Conservation (phyloP, 148 eudicot species). For the Cornus controversa region DNA sequence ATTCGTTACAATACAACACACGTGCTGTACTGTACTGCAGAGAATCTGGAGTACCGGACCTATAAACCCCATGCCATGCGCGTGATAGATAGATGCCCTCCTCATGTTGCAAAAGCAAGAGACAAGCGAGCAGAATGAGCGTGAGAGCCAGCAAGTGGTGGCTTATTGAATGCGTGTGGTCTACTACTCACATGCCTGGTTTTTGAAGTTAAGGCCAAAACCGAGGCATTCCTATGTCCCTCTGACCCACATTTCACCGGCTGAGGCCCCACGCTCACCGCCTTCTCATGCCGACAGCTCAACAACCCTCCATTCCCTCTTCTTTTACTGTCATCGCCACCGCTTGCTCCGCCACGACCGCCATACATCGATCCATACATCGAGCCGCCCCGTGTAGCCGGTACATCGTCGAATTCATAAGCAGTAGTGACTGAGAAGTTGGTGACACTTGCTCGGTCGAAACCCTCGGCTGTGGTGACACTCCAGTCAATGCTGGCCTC, state of each 20-base stretch:
- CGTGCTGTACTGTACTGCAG: no score
- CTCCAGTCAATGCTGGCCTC: slow-evolving; percentile 93
- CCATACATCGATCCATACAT: no score
- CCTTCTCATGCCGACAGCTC: slow-evolving; percentile 77
- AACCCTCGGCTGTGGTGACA: slow-evolving; percentile 86
- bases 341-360: slow-evolving; percentile 16
- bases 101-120: slow-evolving; percentile 48
- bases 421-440: slow-evolving; percentile 59
- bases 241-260: slow-evolving; percentile 39
- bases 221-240: slow-evolving; percentile 19
- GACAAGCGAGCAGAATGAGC: slow-evolving; percentile 35
- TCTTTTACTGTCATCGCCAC: slow-evolving; percentile 30
- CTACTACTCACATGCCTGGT: slow-evolving; percentile 50
- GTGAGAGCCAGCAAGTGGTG: slow-evolving; percentile 27
- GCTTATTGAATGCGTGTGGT: slow-evolving; percentile 32
- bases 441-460: slow-evolving; percentile 62
- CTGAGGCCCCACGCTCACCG: slow-evolving; percentile 68
- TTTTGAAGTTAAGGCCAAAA: neutral
- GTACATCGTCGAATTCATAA: slow-evolving; percentile 39
- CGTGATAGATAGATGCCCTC: no score
- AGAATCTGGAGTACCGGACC: no score
- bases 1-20: no score
- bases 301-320: slow-evolving; percentile 33
- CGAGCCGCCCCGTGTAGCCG: slow-evolving; percentile 3
- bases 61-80: no score